Evolutionary conservation across 345 rosid species (phyloP), one percentile per base, ranked within the genome.

Genomic region (Populus nigra): DNA sequence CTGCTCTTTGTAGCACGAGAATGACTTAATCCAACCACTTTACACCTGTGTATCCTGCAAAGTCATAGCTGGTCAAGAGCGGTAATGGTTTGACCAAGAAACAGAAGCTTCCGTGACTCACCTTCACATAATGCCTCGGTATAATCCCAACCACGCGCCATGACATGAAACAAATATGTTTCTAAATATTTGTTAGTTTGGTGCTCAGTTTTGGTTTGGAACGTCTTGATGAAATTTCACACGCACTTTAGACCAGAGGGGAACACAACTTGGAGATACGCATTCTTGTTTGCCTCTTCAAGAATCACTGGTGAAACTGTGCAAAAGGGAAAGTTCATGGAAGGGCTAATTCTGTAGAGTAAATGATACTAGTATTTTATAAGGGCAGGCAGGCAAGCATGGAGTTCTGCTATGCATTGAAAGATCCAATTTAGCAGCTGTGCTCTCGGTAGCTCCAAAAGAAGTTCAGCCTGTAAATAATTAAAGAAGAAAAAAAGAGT

Each of bases 351-450:
- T 25, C 41, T 69, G 57, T 41, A 43, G 57, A 38, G 41, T 5
- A 71, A 50, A 29, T 13, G 17, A 23, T 38, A 49, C 87, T 92
- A 95, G 84, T 87, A 95, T 77, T 89, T 90, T 77, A 93, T 92
- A 27, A 93, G 93, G 74, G 91, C 89, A 38, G 98, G 98, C 65
- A 93, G 91, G 66, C 89, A 88, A 74, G 97, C 87, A 79, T 93
- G 88, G 67, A 95, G 92, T 79, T 92, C 99, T 36, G 91, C 88
- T 88, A 95, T 84, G 91, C 98, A 95, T 36, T 90, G 97, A 83
- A 93, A 95, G 70, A 95, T 87, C 98, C 98, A 95, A 80, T 86
- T 92, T 72, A 95, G 92, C 61, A 95, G 86, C 74, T 95, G 94
- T 76, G 93, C 97, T 81, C 85, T 85, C 11, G 97, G 99, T 63